Base-by-base conservation (phyloP, 2,329 filamentous ascomycete genomes). In the Sarocladiaceae sp. region DNA sequence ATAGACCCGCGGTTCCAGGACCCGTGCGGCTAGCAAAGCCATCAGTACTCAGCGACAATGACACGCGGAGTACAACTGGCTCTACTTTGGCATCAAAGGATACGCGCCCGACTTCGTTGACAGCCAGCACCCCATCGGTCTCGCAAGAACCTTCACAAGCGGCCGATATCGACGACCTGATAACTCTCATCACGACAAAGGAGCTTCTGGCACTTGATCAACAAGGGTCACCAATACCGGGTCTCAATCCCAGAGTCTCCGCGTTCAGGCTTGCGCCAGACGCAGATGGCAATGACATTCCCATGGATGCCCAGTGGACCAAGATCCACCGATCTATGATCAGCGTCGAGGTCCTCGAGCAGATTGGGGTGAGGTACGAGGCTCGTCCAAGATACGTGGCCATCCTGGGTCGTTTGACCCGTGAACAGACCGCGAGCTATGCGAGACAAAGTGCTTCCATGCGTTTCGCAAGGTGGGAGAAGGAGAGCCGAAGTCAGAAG, bases 361-460 rank as follows among this genome's bases (percentile, higher is more conserved):
- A 67, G 39, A 73, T 73, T 4, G 67, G 73, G 9, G 66, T 77
- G 16, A 70, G 77, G 12, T 81, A 78, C 52, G 77, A 80, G 57
- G 77, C 76, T 6, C 68, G 74, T 3, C 76, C 76, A 1, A 68
- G 71, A 2, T 81, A 76, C 48, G 76, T 81, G 2, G 79, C 78
- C 12, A 60, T 83, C 3, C 66, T 83, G 0, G 80, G 80, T 3
- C 63, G 72, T 11, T 62, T 82, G 3, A 64, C 64, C 2, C 67
- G 66, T 1, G 69, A 74, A 11, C 58, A 81, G 33, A 72, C 83
- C 29, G 61, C 64, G 16, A 64, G 72, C 6, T 74, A 69, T 45
- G 76, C 77, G 1, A 65, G 66, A 3, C 62, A 67, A 43, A 78
- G 68, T 31, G 63, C 64, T n/a, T n/a, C n/a, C n/a, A n/a, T n/a